A percentile compares a stretch with the other conserved stretches of the same genome.
Evolutionary conservation across 2,329 filamentous ascomycete species (phyloP).

Genomic region (Lachnellula subtilissima): DNA sequence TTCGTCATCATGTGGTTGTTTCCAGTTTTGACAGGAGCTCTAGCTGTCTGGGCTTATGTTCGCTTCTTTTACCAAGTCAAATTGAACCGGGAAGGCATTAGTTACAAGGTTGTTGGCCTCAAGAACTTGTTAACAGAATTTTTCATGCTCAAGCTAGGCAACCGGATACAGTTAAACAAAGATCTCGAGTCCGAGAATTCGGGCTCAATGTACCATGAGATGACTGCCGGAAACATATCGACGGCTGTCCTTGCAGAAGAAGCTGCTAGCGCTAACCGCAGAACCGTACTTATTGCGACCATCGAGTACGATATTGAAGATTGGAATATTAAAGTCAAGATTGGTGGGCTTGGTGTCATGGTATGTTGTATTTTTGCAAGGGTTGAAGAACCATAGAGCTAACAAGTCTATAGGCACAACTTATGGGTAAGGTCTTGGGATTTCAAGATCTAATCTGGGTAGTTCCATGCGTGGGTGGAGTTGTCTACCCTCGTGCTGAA

Average conservation of each 20-base stretch:
- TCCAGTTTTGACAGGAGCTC: conserved; percentile 44
- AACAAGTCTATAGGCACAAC: conserved; percentile 7
- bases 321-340: conserved; percentile 67
- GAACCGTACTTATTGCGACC: conserved; percentile 62
- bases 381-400: no score
- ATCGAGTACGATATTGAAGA: conserved; percentile 71
- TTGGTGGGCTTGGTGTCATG: conserved; percentile 66
- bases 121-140: no score
- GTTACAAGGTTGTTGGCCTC: background rate
- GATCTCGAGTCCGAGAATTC: background rate
- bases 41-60: conserved; percentile 51
- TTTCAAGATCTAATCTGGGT: conserved; percentile 64
- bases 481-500: conserved; percentile 58
- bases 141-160: background rate
- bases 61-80: conserved; percentile 49
- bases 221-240: no score
- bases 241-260: background rate
- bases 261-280: background rate
- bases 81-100: conserved; percentile 53
- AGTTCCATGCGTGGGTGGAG: conserved; percentile 57
- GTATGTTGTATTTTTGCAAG: conserved; percentile 31
- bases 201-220: background rate
- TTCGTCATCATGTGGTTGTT: conserved; percentile 47
- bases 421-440: conserved; percentile 56
- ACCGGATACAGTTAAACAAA: background rate